Base-by-base conservation (phyloP, 441 rosid genomes). In the Populus hybrid region DNA sequence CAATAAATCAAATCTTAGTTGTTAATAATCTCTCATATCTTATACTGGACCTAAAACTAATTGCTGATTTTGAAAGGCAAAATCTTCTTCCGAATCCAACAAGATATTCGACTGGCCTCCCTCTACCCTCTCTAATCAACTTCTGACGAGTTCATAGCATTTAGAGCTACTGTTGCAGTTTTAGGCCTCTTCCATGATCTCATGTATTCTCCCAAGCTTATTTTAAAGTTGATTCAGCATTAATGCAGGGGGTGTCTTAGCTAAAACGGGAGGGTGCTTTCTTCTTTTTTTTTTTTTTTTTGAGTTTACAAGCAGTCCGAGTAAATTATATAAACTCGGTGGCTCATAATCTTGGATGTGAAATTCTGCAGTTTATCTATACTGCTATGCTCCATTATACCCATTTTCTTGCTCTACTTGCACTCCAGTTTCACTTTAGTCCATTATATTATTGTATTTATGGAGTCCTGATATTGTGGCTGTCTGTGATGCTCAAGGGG, bases 401-500 rank as follows among this genome's bases (percentile, higher is more conserved):
- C n/a, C 33, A n/a, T 71, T 64, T 42, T 66, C 29, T 28, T 28
- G 29, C 29, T 28, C 29, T 28, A 28, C 35, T 33, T 33, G 35
- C 6, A 33, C 35, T 33, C 35, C 35, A 33, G 35, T 36, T 45
- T 11, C 11, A 33, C 61, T 9, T 53, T 35, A 31, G 36, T 73
- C 4, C 16, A 64, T 45, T 31, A 9, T 1, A 9, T 56, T 56
- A 35, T 74, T 29, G 73, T 67, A 26, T 61, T 50, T 68, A 66
- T 65, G 35, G 75, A 72, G 35, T 80, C 73, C 78, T 88, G 75
- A 88, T 82, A 71, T 53, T 71, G 9, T 50, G 23, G 29, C 29
- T 28, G 29, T 28, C 29, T 28, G 29, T 28, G 29, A 28, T 28
- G 65, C 70, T 86, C 61, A 93, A 95, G 99, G 98, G 92, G 69